phyloP scores from a whole-genome alignment of 2,329 filamentous ascomycete species.

The Fusarium begoniae region DNA sequence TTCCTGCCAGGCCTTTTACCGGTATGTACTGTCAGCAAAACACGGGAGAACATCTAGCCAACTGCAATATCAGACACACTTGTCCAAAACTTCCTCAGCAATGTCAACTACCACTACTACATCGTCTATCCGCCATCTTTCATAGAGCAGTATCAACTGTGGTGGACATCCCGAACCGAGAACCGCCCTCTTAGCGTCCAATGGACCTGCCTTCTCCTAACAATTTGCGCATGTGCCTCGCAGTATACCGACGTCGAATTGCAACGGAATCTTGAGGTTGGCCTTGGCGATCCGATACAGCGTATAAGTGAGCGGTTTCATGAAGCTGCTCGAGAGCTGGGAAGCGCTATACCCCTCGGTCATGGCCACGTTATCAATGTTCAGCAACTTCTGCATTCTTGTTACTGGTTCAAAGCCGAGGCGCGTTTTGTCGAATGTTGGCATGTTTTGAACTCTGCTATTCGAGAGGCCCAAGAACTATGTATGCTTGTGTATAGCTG shows the following conservation, averaged over 20 bases:
- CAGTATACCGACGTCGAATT: slow-evolving; percentile 47
- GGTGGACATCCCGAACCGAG: slow-evolving; percentile 47
- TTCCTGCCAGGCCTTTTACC: slow-evolving; percentile 48
- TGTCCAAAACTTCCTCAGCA: slow-evolving; percentile 50
- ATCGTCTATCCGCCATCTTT: slow-evolving; percentile 50
- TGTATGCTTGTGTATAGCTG: slow-evolving; percentile 29
- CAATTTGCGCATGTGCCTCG: slow-evolving; percentile 50
- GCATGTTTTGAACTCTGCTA: slow-evolving; percentile 49
- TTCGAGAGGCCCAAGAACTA: slow-evolving; percentile 50
- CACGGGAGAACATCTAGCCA: not conserved
- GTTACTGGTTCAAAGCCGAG: slow-evolving; percentile 51
- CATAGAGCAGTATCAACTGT: slow-evolving; percentile 48
- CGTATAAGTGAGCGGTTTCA: slow-evolving; percentile 47
- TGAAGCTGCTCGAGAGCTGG: slow-evolving; percentile 46
- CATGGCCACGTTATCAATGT: slow-evolving; percentile 47
- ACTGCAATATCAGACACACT: slow-evolving; percentile 45
- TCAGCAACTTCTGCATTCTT: slow-evolving; percentile 50
- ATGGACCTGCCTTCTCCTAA: slow-evolving; percentile 52
- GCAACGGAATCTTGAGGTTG: slow-evolving; percentile 44
- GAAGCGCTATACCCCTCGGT: slow-evolving; percentile 46
- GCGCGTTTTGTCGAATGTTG: slow-evolving; percentile 50
- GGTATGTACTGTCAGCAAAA: slow-evolving; percentile 38
- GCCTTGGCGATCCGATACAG: slow-evolving; percentile 44
- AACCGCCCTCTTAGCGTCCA: slow-evolving; percentile 47
- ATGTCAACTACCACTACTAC: slow-evolving; percentile 53